These are phyloP conservation scores for Brettanomyces bruxellensis DNA, from an alignment of 805 yeast genomes.

Conservation along the genomic window DNA sequence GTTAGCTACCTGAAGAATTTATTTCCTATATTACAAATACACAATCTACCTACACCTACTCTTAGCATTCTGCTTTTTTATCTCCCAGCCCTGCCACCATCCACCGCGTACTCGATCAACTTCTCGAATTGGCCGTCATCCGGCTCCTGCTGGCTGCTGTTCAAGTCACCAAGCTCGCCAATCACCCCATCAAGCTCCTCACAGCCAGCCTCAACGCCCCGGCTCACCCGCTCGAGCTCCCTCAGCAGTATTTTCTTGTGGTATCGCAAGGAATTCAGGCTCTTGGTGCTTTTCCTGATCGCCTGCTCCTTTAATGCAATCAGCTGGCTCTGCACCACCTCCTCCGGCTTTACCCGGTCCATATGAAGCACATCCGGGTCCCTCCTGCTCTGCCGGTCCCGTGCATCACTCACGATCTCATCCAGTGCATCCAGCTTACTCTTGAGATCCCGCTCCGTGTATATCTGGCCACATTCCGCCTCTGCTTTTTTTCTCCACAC, in stretches of 20 bases:
- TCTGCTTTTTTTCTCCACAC: slow-evolving; percentile 35
- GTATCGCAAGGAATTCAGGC: slow-evolving; percentile 8
- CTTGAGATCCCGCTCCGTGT: slow-evolving; percentile 35
- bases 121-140: slow-evolving; percentile 13
- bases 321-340: slow-evolving; percentile 15
- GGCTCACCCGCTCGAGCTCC: slow-evolving; percentile 7
- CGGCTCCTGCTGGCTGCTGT: slow-evolving; percentile 6
- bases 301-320: slow-evolving; percentile 8
- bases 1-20: too few species aligned
- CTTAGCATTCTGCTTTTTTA: neutral
- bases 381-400: neutral
- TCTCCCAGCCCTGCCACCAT: neutral
- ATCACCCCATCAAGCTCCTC: slow-evolving; percentile 7
- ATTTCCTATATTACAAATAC: too few species aligned
- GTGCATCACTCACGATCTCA: slow-evolving; percentile 34
- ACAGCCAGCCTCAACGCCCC: slow-evolving; percentile 5
- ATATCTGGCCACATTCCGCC: slow-evolving; percentile 39
- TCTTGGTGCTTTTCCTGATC: slow-evolving; percentile 7
- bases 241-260: slow-evolving; percentile 8
- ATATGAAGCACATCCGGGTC: neutral
- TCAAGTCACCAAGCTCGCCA: slow-evolving; percentile 7
- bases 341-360: slow-evolving; percentile 12
- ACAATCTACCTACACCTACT: too few species aligned
- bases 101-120: slow-evolving; percentile 11
- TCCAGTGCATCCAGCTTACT: slow-evolving; percentile 38